Percentiles rank a stretch among this genome's conserved stretches.
Conservation (phyloP, 768 basidiomycete genomes). For the Hygrophoropsis aurantiaca region DNA sequence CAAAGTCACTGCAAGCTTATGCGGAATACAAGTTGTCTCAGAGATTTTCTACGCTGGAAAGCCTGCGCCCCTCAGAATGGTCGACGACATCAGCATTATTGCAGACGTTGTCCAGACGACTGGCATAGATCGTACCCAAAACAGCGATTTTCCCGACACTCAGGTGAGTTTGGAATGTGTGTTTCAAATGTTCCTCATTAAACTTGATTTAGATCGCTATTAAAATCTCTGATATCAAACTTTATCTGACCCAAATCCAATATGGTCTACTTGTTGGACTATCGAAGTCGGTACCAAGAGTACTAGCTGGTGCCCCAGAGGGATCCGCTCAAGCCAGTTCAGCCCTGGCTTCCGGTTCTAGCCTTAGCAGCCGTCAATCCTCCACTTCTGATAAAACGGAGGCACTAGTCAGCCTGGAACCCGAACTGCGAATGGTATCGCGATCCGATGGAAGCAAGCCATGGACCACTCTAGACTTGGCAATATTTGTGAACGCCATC, state of each 20-base stretch:
- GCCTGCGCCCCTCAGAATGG: conserved; percentile 71
- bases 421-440: conserved; percentile 49
- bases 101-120: conserved; percentile 67
- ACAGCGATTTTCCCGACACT: conserved; percentile 63
- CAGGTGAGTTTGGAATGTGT: conserved; percentile 49
- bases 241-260: conserved; percentile 83
- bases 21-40: conserved; percentile 82
- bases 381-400: conserved; percentile 4
- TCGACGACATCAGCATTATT: conserved; percentile 83
- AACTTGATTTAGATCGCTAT: conserved; percentile 54
- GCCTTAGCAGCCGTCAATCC: conserved; percentile 1
- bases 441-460: conserved; percentile 26
- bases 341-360: conserved; percentile 15
- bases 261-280: conserved; percentile 71
- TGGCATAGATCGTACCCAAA: conserved; percentile 50
- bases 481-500: conserved; percentile 67
- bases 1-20: conserved; percentile 72
- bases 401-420: conserved; percentile 36
- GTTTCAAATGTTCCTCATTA: conserved; percentile 3
- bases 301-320: conserved; percentile 53
- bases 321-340: conserved; percentile 32
- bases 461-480: conserved; percentile 72
- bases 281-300: conserved; percentile 64
- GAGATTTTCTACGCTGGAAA: conserved; percentile 51
- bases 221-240: conserved; percentile 78